phyloP scores from a whole-genome alignment of 2,329 filamentous ascomycete species.

The Tolypocladium capitatum region DNA sequence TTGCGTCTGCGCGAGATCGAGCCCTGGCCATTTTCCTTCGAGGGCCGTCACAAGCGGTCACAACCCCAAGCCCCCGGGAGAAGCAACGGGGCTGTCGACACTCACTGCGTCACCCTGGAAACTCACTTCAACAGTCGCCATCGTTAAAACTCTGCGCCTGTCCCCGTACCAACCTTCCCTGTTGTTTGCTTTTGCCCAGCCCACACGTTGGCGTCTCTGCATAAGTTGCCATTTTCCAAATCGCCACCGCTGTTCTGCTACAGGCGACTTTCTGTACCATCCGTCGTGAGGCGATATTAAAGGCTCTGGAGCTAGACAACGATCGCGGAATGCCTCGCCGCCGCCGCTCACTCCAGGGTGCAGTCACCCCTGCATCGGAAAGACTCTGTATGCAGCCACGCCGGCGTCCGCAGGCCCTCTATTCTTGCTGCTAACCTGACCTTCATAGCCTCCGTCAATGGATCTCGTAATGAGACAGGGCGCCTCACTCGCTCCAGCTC shows the following conservation, averaged over 20 bases:
- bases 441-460: slow-evolving; percentile 7
- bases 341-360: slow-evolving; percentile 12
- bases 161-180: not conserved
- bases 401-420: no score
- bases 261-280: not conserved
- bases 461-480: slow-evolving; percentile 5
- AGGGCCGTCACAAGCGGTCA: not conserved
- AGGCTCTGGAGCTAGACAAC: not conserved
- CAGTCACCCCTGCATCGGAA: slow-evolving; percentile 6
- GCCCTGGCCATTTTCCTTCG: not conserved
- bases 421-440: not conserved
- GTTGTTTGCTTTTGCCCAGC: not conserved
- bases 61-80: not conserved
- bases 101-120: not conserved
- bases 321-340: slow-evolving; percentile 17
- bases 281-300: not conserved
- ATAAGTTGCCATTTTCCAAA: no score
- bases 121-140: not conserved
- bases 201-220: not conserved
- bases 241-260: not conserved
- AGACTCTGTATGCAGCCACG: slow-evolving; percentile 8
- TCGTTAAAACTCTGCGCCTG: not conserved
- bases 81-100: not conserved
- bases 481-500: slow-evolving; percentile 15
- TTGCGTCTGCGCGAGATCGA: not conserved